These are phyloP conservation scores for Vigna nakashimae DNA, from an alignment of 306 rosid species.

Conservation along the genomic window DNA sequence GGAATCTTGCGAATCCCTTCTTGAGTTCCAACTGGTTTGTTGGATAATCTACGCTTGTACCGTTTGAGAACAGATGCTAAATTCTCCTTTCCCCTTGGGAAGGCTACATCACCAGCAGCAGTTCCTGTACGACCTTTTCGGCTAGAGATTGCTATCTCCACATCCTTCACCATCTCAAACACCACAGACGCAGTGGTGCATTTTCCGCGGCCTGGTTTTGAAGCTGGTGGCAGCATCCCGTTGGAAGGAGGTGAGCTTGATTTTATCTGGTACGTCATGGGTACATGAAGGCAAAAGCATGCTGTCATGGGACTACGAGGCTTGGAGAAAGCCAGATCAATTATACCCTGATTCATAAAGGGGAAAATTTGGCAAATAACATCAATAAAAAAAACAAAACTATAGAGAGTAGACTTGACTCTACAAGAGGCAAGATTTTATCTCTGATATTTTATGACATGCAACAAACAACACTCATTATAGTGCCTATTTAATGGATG, in stretches of 20 bases:
- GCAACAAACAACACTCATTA: constrained; percentile 6
- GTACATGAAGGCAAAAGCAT: constrained; percentile 92
- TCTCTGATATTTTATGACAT: not conserved
- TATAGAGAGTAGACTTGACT: not conserved
- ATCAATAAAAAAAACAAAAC: constrained; percentile 17
- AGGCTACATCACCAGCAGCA: constrained; percentile 95
- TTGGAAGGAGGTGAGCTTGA: constrained; percentile 73
- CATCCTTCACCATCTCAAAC: constrained; percentile 83
- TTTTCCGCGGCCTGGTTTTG: constrained; percentile 83
- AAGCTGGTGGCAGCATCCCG: constrained; percentile 85
- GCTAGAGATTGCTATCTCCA: constrained; percentile 77
- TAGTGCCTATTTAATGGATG: not conserved
- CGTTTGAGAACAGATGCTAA: constrained; percentile 94
- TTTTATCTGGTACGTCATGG: constrained; percentile 63
- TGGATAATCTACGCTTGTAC: constrained; percentile 81
- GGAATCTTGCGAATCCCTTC: constrained; percentile 68
- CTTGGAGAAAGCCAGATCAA: constrained; percentile 80
- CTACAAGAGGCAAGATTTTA: not conserved
- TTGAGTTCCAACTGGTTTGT: constrained; percentile 55
- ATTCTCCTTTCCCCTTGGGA: constrained; percentile 92
- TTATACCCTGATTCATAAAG: constrained; percentile 69
- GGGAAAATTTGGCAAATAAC: constrained; percentile 5
- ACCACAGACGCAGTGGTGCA: constrained; percentile 69
- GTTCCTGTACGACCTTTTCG: constrained; percentile 95
- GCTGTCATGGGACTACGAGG: constrained; percentile 75